A percentile compares a stretch with the other conserved stretches of the same genome.
phyloP scores from a whole-genome alignment of 441 rosid genomes.

The Gossypium schwendimanii region DNA sequence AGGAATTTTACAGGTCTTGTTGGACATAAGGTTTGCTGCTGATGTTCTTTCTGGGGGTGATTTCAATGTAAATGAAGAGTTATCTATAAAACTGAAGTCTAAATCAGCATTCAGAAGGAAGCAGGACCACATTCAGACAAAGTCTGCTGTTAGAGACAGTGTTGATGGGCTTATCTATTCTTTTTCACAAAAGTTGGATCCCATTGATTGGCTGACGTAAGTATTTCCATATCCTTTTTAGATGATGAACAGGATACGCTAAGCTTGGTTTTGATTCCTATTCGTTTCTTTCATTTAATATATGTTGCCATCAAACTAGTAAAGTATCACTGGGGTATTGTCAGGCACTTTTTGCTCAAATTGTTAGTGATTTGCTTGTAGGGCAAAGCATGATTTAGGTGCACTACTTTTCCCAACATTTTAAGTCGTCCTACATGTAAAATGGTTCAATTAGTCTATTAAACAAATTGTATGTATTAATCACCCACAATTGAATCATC shows the following conservation, averaged over 20 bases:
- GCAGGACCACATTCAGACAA: slow-evolving; percentile 53
- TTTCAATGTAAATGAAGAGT: slow-evolving; percentile 38
- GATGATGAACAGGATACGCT: not conserved
- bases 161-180: slow-evolving; percentile 55
- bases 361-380: too few relatives aligned
- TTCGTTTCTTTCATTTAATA: not conserved
- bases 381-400: too few relatives aligned
- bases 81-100: slow-evolving; percentile 39
- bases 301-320: not conserved
- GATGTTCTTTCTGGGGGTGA: slow-evolving; percentile 86
- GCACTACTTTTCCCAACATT: too few relatives aligned
- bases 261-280: not conserved
- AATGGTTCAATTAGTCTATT: too few relatives aligned
- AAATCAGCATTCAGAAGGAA: slow-evolving; percentile 58
- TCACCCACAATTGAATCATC: too few relatives aligned
- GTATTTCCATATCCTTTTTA: slow-evolving; percentile 19
- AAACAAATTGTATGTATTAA: too few relatives aligned
- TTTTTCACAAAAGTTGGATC: slow-evolving; percentile 79
- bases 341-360: too few relatives aligned
- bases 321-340: too few relatives aligned
- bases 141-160: slow-evolving; percentile 45
- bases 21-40: slow-evolving; percentile 75
- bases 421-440: too few relatives aligned
- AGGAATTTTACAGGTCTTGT: slow-evolving; percentile 77
- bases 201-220: slow-evolving; percentile 99